Base-by-base conservation (phyloP, 257 asterid species). In the Ilex asprella region DNA sequence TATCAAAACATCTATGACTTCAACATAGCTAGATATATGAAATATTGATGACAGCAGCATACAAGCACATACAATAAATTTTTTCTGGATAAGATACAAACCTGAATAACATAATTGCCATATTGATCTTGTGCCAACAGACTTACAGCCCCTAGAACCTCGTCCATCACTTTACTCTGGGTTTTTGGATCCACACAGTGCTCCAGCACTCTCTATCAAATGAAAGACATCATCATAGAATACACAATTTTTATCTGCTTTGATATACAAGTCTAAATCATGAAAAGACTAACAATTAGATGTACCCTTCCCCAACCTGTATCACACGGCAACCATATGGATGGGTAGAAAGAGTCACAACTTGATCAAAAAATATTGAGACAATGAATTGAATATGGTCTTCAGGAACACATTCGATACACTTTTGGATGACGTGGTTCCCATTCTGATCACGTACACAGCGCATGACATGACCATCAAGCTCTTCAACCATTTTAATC, bases 401-500 rank as follows among this genome's bases (percentile, higher is more conserved):
- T 77, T 91, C 96, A 1, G 95, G 96, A 6, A 91, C 91, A 60
- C 98, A 88, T 73, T 91, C 98, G 30, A 91, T 88, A 76, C 98
- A 91, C 79, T 91, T 91, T 75, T 91, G 98, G 70, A 91, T 73
- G 60, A 91, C 96, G 61, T 91, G 96, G 75, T 88, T 91, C 30
- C 98, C 98, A 62, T 91, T 91, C 70, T 91, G 98, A 82, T 91
- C 98, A 67, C 96, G 96, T 35, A 91, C 98, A 67, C 98, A 91
- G 32, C 94, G 91, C 95, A 91, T 86, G 57, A 91, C 75, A 64
- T 91, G 88, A 54, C 94, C 98, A 71, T 88, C 96, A 43, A 91
- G 90, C 78, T 91, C 98, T 76, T 80, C 90, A 53, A 88, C 96
- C 95, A 91, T 86, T 80, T 84, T 80, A 60, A 86, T 86, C 79